Evolutionary conservation across 1,284 basidiomycete genomes (phyloP).

Genomic region (Ganoderma meredithae): DNA sequence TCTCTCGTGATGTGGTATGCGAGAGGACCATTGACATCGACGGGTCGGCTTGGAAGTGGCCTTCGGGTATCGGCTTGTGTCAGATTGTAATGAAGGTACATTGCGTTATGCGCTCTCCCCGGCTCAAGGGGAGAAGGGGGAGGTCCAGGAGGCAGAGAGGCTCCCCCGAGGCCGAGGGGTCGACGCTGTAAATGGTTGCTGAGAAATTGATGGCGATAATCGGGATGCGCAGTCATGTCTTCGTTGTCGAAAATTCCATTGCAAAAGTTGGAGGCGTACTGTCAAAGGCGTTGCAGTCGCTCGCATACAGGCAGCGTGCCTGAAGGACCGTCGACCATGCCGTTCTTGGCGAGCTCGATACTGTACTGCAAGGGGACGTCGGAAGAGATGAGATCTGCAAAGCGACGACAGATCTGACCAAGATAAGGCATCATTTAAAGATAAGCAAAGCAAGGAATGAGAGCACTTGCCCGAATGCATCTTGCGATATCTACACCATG

Average conservation of each 20-base stretch:
- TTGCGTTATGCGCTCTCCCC: no score
- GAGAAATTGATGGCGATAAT: background rate
- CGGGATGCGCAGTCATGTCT: background rate
- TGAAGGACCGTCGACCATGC: background rate
- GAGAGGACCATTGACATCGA: no score
- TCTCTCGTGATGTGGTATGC: no score
- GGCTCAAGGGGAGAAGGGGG: no score
- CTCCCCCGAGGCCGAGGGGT: no score
- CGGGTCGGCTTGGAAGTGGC: no score
- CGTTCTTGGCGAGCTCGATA: background rate
- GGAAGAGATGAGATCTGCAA: background rate
- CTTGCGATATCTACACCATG: background rate
- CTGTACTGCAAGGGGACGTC: background rate
- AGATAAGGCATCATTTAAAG: no score
- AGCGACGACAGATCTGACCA: background rate
- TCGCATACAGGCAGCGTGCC: background rate
- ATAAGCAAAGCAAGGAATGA: background rate
- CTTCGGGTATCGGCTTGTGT: no score
- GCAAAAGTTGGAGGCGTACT: background rate
- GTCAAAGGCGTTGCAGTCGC: background rate
- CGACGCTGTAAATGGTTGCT: no score
- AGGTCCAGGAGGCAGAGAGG: no score
- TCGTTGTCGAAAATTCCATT: background rate
- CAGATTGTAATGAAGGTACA: no score
- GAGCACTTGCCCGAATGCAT: background rate